Base-by-base conservation (phyloP, 2,329 filamentous ascomycete genomes). In the Sphaerulina musiva region DNA sequence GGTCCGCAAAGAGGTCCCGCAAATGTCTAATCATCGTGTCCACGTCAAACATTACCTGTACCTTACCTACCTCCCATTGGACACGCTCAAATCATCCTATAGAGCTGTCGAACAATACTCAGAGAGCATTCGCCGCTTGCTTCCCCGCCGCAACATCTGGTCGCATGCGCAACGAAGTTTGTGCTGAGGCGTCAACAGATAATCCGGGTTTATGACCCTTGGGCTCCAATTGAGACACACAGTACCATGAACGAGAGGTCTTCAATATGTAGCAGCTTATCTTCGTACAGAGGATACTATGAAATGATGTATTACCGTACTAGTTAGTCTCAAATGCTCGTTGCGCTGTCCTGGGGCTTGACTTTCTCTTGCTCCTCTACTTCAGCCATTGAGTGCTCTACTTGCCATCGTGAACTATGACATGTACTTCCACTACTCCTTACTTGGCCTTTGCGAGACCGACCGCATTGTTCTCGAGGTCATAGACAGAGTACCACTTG, bases 401-500 rank as follows among this genome's bases (percentile, higher is more conserved):
- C 31, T 40, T 42, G 38, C 48, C 50, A 51, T 56, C 40, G 38
- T 54, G 48, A 39, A 51, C 46, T 46, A 39, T 50, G 34, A 46
- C 32, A 31, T 12, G 42, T 17, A 14, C 14, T 41, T 20, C 31
- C 26, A n/a, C 12, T 38, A 7, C 14, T 31, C 38, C 29, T 60
- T 80, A 81, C 77, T 90, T 93, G 63, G 92, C 81, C 76, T 86
- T 85, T 68, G 92, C 93, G 66, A 98, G 82, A 69, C 89, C 91
- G 60, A 98, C 90, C 53, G 87, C 85, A 70, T 86, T 80, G 78
- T 87, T 91, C 72, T 88, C 91, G 57, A 96, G 81, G 74, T 98
- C 89, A 72, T 98, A 98, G 69, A 98, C 87, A 61, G 89, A 95
- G 82, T 97, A 97, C 80, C 85, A 95, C 71, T 80, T 87, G 74